These are phyloP conservation scores for Tolypocladium sp. DNA, from an alignment of 2,329 filamentous ascomycete species.

Conservation along the genomic window DNA sequence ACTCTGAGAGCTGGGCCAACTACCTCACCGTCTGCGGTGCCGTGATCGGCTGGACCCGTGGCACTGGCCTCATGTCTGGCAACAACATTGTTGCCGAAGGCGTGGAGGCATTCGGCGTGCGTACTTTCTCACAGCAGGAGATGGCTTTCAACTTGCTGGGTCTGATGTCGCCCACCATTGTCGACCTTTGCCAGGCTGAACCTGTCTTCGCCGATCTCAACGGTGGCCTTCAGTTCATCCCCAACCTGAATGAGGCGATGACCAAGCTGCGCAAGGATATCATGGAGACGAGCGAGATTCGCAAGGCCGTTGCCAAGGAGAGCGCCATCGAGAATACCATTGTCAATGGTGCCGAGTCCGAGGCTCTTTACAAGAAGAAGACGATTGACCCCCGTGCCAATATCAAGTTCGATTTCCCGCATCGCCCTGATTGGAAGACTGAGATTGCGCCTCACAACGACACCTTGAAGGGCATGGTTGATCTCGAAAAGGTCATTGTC, in stretches of 20 bases:
- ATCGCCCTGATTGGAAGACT: conserved; percentile 80
- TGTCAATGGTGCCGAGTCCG: conserved; percentile 87
- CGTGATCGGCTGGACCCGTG: conserved; percentile 98
- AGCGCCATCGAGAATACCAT: conserved; percentile 95
- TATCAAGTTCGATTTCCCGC: conserved; percentile 94
- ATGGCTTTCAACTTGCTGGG: conserved; percentile 99
- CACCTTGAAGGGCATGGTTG: conserved; percentile 92
- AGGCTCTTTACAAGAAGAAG: conserved; percentile 91
- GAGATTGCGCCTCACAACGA: conserved; percentile 85
- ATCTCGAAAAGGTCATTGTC: conserved; percentile 95
- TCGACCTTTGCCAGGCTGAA: conserved; percentile 90
- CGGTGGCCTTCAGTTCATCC: conserved; percentile 94
- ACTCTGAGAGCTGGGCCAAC: conserved; percentile 93
- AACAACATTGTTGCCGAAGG: conserved; percentile 98
- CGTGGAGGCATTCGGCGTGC: conserved; percentile 91
- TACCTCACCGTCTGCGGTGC: conserved; percentile 98
- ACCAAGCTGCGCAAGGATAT: conserved; percentile 88
- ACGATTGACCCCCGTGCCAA: conserved; percentile 90
- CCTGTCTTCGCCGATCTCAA: conserved; percentile 97
- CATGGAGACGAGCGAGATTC: conserved; percentile 89
- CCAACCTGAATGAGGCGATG: conserved; percentile 91
- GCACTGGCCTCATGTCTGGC: conserved; percentile 93
- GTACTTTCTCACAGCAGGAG: conserved; percentile 97
- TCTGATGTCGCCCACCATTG: conserved; percentile 87
- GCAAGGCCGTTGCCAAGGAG: conserved; percentile 90